Conservation (phyloP, 176 grass and related monocot species). For the Aegilops longissima region DNA sequence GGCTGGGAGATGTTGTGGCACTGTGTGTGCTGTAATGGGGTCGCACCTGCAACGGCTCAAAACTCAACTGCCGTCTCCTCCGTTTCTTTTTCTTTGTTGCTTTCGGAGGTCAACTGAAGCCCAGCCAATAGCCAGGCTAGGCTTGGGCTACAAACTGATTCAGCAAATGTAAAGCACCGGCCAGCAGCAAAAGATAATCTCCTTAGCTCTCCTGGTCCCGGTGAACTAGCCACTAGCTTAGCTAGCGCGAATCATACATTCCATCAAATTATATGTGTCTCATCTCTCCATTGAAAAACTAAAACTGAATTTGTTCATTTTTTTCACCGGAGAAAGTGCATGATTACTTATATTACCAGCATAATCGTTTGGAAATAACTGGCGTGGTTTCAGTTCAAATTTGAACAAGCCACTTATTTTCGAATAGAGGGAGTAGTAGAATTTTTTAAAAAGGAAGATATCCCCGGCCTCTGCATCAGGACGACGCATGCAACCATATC, state of each 20-base stretch:
- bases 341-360: no score
- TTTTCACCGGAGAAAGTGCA: background rate
- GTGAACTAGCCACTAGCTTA: background rate
- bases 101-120: constrained; percentile 5
- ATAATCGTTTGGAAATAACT: no score
- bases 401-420: no score
- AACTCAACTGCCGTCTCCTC: background rate
- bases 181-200: constrained; percentile 41
- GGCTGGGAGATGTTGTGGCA: background rate
- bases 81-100: background rate
- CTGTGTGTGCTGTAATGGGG: background rate
- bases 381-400: no score
- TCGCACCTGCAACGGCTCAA: constrained; percentile 37
- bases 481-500: no score
- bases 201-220: background rate
- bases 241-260: background rate
- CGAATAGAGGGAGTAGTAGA: no score
- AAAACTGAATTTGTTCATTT: background rate
- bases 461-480: no score
- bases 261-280: background rate
- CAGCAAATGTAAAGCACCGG: constrained; percentile 32
- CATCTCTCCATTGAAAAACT: background rate
- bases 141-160: background rate
- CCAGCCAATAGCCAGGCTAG: background rate
- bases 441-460: no score